phyloP scores from a whole-genome alignment of 108 stramenopile species.

The Fistulifera pelliculosa region DNA sequence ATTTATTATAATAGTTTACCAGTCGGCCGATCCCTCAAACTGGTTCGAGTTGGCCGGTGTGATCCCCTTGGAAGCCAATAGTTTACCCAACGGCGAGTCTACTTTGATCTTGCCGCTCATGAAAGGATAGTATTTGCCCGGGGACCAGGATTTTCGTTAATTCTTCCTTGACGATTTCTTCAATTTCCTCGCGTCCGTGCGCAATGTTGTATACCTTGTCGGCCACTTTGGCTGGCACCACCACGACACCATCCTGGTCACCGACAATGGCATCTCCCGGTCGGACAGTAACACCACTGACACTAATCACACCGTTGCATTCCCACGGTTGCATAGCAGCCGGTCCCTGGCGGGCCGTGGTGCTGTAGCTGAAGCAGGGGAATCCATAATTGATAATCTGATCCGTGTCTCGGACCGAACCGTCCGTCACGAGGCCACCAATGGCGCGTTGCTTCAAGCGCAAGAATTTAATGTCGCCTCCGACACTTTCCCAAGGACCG shows the following conservation, averaged over 20 bases:
- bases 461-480: conserved; percentile 87
- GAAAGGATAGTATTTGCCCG: conserved; percentile 87
- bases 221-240: conserved; percentile 83
- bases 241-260: conserved; percentile 88
- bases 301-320: conserved; percentile 69
- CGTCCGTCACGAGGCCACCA: conserved; percentile 86
- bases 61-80: conserved; percentile 79
- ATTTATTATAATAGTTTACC: conserved; percentile 32
- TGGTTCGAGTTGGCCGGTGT: conserved; percentile 87
- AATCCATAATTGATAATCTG: conserved; percentile 88
- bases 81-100: conserved; percentile 76
- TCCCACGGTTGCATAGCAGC: conserved; percentile 91
- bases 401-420: conserved; percentile 83
- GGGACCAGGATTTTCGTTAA: conserved; percentile 83
- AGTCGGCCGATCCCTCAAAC: conserved; percentile 83
- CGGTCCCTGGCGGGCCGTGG: conserved; percentile 45
- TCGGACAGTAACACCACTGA: conserved; percentile 63
- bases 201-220: conserved; percentile 84
- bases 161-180: conserved; percentile 88
- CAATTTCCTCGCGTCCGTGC: conserved; percentile 82
- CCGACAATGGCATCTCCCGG: conserved; percentile 88
- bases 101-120: conserved; percentile 88
- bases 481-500: conserved; percentile 78
- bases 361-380: conserved; percentile 45
- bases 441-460: conserved; percentile 70